Percentiles rank a stretch among this genome's conserved stretches.
phyloP scores from a whole-genome alignment of 2,329 filamentous ascomycete genomes.

The Fusarium sororula region DNA sequence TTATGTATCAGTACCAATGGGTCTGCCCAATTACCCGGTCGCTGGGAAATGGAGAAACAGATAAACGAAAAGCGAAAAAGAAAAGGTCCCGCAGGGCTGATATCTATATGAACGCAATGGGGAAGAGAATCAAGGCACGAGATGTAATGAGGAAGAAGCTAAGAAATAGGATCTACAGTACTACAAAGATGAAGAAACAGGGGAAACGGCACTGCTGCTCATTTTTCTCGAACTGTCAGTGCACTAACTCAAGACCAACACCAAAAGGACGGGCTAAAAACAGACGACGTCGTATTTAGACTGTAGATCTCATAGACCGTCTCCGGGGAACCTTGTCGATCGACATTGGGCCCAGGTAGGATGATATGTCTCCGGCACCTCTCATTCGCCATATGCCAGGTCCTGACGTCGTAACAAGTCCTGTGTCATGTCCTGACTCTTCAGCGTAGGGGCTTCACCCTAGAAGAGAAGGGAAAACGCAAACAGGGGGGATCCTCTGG shows the following conservation, averaged over 20 bases:
- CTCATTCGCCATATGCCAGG: not conserved
- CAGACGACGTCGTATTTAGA: not conserved
- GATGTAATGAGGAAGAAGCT: not conserved
- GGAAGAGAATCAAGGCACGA: not conserved
- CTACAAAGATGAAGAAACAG: not conserved
- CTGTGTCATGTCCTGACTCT: not conserved
- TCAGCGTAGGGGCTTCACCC: not conserved
- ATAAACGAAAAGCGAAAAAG: not conserved
- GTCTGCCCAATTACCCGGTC: not conserved
- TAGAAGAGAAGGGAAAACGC: not conserved
- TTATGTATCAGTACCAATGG: not conserved
- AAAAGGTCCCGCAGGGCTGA: not conserved
- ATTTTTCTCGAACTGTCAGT: not conserved
- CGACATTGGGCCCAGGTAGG: not conserved
- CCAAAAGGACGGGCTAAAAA: not conserved
- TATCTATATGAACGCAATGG: not conserved
- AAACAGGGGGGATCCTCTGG: not conserved
- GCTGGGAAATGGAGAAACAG: not conserved
- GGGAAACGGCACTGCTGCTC: not conserved
- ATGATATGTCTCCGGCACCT: not conserved
- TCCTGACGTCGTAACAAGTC: not conserved
- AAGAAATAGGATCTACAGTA: not conserved
- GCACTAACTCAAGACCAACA: conserved; percentile 3
- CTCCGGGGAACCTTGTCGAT: conserved; percentile 11
- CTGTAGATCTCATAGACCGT: conserved; percentile 17